Base-by-base conservation (phyloP, 2,329 filamentous ascomycete genomes). In the Penicillium sp. region DNA sequence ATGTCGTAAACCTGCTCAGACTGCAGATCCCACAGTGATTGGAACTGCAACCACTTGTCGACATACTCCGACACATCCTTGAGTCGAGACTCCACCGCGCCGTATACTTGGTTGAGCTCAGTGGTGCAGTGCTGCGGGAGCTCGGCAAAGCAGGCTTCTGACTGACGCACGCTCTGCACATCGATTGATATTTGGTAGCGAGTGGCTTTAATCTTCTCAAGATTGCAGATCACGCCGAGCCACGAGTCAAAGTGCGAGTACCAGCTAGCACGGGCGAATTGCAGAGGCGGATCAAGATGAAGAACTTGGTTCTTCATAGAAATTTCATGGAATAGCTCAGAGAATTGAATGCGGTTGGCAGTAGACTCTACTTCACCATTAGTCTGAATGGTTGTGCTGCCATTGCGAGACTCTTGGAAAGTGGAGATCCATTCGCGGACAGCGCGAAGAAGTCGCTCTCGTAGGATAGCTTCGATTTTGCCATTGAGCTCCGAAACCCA, bases 291-390 rank as follows among this genome's bases (percentile, higher is more conserved):
- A 53, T 97, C 95, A 26, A 99, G 85, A 70, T 96, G 96, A 65
- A 99, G 96, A 64, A 97, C 90, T 74, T 99, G 95, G 68, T 98
- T 98, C 31, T 91, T 90, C 92, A 99, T 99, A 6, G 92, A 95
- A 54, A 99, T 89, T 72, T 99, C 95, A 66, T 97, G 91, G 16
- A 95, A 83, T 25, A 96, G 83, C 31, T 70, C 70, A 6, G 76
- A 72, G 60, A 80, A 80, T 46, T 76, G 69, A 31, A 79, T 75
- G 21, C 65, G 69, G 60, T 77, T 75, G 7, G 63, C 62, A 25
- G 63, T 62, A 2, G 62, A 57, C 49, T 77, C 74, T 1, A 60
- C 27, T 26, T 76, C 72, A 35, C 64, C 64, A 19, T 61, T 58
- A 27, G 55, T 54, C 31, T 59, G 58, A 48, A 68, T 56, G 9